Evolutionary conservation across 2,329 filamentous ascomycete species (phyloP), one percentile per base, ranked within the genome.

Genomic region (Diplodia intermedia): DNA sequence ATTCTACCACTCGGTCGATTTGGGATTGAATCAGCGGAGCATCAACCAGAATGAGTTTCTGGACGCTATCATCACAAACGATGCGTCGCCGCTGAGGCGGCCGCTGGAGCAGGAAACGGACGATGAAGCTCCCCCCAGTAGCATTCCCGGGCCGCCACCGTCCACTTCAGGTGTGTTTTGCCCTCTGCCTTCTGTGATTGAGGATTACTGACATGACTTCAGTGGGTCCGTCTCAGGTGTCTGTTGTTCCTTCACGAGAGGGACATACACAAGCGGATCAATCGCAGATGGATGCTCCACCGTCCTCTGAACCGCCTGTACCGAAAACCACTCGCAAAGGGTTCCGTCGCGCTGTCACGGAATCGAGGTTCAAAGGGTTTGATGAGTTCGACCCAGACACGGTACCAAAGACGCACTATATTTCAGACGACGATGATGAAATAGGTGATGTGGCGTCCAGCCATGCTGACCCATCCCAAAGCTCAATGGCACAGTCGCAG

Each of bases 21-120:
- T 90, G 23, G 84, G 88, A 55, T 85, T 96, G 14, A 90, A 93
- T 69, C 93, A 97, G 76, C 88, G 93, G 4, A 89, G 93, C 2
- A 90, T 97, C 65, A 89, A 94, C 72, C 93, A 97, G 75, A 93
- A 91, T 68, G 94, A 97, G 73, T 97, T 99, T 70, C 84, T 99
- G 2, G 93, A 97, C 77, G 91, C 91, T 1, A 95, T 99, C 55
- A 81, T 98, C 33, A 88, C 84, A n/a, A 91, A 90, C 62, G 90
- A 98, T 79, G 88, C 92, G 7, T 88, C 86, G 69, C 85, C 86
- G 53, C 82, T 98, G 23, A 89, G 91, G 68, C 86, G 89, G 47
- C 86, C 89, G 6, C 84, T 96, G 6, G 78, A 14, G 78, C 80
- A 2, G 85, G 72, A 12, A 66, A 65, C 18, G n/a, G 78, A 73